Percentiles rank a stretch among this genome's conserved stretches.
Evolutionary conservation across 768 basidiomycete species (phyloP).

Genomic region (Sporobolomyces pararoseus): DNA sequence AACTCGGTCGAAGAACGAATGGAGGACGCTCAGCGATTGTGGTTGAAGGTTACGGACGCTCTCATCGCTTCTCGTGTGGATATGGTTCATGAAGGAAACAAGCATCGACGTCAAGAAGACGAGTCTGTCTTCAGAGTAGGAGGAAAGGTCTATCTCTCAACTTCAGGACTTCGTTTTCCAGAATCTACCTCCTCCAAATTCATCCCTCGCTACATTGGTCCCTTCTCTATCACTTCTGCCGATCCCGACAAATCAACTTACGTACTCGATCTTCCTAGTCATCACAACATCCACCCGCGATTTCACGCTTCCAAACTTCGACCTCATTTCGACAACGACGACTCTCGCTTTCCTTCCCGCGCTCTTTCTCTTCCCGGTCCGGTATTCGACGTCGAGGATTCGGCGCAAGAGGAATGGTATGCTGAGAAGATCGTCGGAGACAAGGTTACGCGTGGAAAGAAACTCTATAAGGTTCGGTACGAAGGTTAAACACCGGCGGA

Average conservation of each 20-base stretch:
- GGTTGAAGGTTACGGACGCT: constrained; percentile 5
- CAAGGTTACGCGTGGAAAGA: not conserved
- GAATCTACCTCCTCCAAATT: not conserved
- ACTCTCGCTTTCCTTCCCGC: constrained; percentile 9
- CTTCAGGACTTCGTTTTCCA: constrained; percentile 3
- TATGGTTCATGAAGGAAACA: constrained; percentile 12
- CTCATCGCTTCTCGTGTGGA: constrained; percentile 15
- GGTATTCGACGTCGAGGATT: not conserved
- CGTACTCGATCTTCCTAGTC: not conserved
- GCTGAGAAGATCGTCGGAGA: constrained; percentile 14
- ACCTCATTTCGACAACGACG: constrained; percentile 14
- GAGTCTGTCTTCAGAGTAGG: not conserved
- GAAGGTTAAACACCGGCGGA: constrained; percentile 5
- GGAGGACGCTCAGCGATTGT: not conserved
- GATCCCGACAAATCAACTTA: not conserved
- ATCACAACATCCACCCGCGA: not conserved
- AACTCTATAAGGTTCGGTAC: constrained; percentile 10
- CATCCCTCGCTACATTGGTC: constrained; percentile 8
- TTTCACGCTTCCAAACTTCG: constrained; percentile 14
- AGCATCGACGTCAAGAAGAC: not conserved
- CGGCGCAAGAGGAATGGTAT: constrained; percentile 6
- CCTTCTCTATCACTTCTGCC: not conserved
- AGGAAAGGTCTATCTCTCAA: not conserved
- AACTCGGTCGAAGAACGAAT: not conserved
- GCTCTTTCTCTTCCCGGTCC: constrained; percentile 1